Conservation (phyloP, 2,329 filamentous ascomycete species). For the Lachnellula occidentalis region DNA sequence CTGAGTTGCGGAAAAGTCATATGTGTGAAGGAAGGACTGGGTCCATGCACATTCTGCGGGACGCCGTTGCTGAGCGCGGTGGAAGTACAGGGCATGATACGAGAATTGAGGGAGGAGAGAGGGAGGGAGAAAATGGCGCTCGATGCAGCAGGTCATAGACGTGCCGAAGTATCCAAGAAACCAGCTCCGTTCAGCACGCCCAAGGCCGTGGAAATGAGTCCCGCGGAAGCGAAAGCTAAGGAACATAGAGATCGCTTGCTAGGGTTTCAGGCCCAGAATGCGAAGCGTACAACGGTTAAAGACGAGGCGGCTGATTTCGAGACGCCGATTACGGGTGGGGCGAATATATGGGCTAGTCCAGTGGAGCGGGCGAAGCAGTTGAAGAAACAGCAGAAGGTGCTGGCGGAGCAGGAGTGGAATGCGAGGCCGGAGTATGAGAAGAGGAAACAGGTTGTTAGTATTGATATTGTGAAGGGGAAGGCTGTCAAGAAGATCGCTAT, state of each 20-base stretch:
- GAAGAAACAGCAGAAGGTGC: slow-evolving; percentile 63
- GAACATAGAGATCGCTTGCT: slow-evolving; percentile 62
- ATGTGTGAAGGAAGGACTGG: slow-evolving; percentile 88
- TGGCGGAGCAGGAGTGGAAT: slow-evolving; percentile 64
- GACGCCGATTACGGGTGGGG: slow-evolving; percentile 45
- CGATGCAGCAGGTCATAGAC: slow-evolving; percentile 66
- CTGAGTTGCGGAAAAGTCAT: slow-evolving; percentile 90
- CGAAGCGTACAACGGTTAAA: slow-evolving; percentile 60
- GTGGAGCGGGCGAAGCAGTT: slow-evolving; percentile 62
- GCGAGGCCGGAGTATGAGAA: slow-evolving; percentile 67
- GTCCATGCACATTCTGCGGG: slow-evolving; percentile 88
- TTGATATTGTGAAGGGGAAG: slow-evolving; percentile 61
- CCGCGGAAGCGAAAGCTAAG: slow-evolving; percentile 45
- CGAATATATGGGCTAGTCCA: slow-evolving; percentile 63
- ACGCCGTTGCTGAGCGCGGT: slow-evolving; percentile 62
- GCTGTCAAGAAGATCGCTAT: slow-evolving; percentile 37
- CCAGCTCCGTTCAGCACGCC: slow-evolving; percentile 55
- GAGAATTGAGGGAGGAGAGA: slow-evolving; percentile 75
- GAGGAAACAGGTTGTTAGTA: slow-evolving; percentile 60
- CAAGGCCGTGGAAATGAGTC: slow-evolving; percentile 27
- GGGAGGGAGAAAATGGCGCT: slow-evolving; percentile 80
- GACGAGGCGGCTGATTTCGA: slow-evolving; percentile 67
- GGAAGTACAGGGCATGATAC: slow-evolving; percentile 82
- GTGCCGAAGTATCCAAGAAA: slow-evolving; percentile 57
- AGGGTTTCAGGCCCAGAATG: slow-evolving; percentile 64